Conservation (phyloP, 2,329 filamentous ascomycete species). For the Colletotrichum theobromicola region DNA sequence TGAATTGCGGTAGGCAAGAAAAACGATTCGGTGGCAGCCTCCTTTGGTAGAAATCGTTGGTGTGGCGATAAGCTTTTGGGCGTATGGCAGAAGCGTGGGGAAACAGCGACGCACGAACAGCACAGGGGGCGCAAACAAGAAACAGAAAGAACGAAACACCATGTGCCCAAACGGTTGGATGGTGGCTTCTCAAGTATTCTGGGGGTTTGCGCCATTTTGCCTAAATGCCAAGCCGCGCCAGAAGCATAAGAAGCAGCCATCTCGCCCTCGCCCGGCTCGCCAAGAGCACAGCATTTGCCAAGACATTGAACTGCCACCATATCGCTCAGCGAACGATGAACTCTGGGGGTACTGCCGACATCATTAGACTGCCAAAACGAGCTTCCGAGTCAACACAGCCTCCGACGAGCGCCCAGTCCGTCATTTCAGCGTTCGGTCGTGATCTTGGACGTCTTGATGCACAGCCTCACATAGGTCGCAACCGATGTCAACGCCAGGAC, state of each 20-base stretch:
- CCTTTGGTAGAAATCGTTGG: too few species aligned
- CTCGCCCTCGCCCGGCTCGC: not conserved
- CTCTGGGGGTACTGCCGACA: not conserved
- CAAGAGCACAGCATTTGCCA: constrained; percentile 1
- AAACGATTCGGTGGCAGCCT: too few species aligned
- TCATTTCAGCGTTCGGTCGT: not conserved
- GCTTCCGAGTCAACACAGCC: not conserved
- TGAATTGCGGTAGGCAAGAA: too few species aligned
- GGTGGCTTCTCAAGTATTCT: not conserved
- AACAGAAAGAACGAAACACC: not conserved
- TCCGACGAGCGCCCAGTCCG: not conserved
- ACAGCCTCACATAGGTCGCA: not conserved
- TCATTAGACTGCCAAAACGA: not conserved
- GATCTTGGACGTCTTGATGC: not conserved
- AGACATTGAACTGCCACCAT: not conserved
- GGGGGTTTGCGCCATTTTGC: not conserved
- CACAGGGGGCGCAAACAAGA: too few species aligned
- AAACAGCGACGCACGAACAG: too few species aligned
- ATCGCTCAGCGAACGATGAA: not conserved
- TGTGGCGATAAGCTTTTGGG: too few species aligned
- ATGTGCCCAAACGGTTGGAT: constrained; percentile 8
- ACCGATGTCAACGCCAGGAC: rapidly evolving
- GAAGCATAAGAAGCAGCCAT: constrained; percentile 7
- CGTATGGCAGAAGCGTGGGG: too few species aligned
- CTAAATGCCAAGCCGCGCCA: not conserved